Evolutionary conservation across 2,329 filamentous ascomycete genomes (phyloP).

Genomic region (Coleophoma eucalyptorum): DNA sequence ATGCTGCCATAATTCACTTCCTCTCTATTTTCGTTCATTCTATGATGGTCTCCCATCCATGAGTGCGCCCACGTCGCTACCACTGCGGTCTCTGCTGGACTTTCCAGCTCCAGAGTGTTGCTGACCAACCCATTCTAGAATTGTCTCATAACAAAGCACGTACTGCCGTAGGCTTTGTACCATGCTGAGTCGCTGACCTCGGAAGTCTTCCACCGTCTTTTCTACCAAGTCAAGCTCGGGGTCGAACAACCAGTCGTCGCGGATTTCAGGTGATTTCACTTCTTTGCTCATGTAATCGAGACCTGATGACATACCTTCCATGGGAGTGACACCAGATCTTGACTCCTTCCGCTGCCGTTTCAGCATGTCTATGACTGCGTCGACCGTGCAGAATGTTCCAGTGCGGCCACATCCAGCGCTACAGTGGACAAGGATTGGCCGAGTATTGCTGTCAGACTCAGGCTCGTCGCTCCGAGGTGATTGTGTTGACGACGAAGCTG

Average conservation of each 20-base stretch:
- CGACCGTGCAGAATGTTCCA: slow-evolving; percentile 93
- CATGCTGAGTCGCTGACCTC: slow-evolving; percentile 88
- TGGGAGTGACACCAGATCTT: slow-evolving; percentile 30
- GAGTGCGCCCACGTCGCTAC: slow-evolving; percentile 12
- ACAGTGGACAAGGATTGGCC: slow-evolving; percentile 89
- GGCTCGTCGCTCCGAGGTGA: slow-evolving; percentile 52
- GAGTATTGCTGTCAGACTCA: slow-evolving; percentile 43
- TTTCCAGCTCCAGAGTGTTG: slow-evolving; percentile 13
- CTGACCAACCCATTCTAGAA: slow-evolving; percentile 76
- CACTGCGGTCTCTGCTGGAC: slow-evolving; percentile 14
- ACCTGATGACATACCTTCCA: slow-evolving; percentile 33
- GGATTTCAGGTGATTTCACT: slow-evolving; percentile 23
- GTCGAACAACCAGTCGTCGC: slow-evolving; percentile 64
- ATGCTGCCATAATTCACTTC: no score
- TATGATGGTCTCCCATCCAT: not conserved
- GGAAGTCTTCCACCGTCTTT: slow-evolving; percentile 86
- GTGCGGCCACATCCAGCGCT: slow-evolving; percentile 94
- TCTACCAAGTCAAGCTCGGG: slow-evolving; percentile 76
- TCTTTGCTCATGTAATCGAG: slow-evolving; percentile 21
- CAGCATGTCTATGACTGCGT: slow-evolving; percentile 93
- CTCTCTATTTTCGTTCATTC: no score
- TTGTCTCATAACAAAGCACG: slow-evolving; percentile 93
- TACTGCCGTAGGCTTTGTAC: slow-evolving; percentile 92
- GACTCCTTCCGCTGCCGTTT: slow-evolving; percentile 67
- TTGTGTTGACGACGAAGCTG: slow-evolving; percentile 21